Evolutionary conservation across 352 stramenopile species (phyloP), one percentile per base, ranked within the genome.

Genomic region (Phytophthora agathidicida): DNA sequence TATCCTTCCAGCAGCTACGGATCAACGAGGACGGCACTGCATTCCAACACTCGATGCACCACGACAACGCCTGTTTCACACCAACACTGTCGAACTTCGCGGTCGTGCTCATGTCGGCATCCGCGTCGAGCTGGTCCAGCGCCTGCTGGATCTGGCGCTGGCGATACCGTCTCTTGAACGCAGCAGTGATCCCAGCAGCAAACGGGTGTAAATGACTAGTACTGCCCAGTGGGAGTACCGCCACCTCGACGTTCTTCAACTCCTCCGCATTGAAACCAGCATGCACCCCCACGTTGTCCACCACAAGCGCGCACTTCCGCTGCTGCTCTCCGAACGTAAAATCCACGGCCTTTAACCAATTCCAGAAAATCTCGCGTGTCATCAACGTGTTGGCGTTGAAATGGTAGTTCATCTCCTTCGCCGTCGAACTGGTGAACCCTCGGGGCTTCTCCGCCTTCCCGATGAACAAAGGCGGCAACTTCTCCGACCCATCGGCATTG

Each of bases 401-500:
- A 1, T 30, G 36, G 46, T 83, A 83, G 20, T 68, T 61, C n/a
- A 69, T 24, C 20, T 75, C 57, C 0, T 51, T 2, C 2, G 36
- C 42, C 0, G 43, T 63, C 16, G 30, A 63, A 2, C 3, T 27
- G 1, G 43, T 60, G 35, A 83, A 77, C 4, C 58, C 65, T 10
- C 67, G 36, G 3, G 64, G 67, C 26, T 72, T 61, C 43, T 67
- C 61, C 2, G 67, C 31, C n/a, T 68, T 74, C 16, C 67, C 71
- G 32, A 78, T 70, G 35, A 78, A 72, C 22, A 78, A 33, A 2
- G 45, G 42, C 1, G 49, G 68, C 6, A 78, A 20, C 22, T 68
- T 74, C 31, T 78, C 61, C 3, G 60, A 78, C 7, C 68, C 70
- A 24, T 75, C 61, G 2, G 57, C 64, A 46, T 78, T 83, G 23